A percentile compares a stretch with the other conserved stretches of the same genome.
These are phyloP conservation scores for Cornus kousa DNA, from an alignment of 148 eudicot genomes.

Conservation along the genomic window DNA sequence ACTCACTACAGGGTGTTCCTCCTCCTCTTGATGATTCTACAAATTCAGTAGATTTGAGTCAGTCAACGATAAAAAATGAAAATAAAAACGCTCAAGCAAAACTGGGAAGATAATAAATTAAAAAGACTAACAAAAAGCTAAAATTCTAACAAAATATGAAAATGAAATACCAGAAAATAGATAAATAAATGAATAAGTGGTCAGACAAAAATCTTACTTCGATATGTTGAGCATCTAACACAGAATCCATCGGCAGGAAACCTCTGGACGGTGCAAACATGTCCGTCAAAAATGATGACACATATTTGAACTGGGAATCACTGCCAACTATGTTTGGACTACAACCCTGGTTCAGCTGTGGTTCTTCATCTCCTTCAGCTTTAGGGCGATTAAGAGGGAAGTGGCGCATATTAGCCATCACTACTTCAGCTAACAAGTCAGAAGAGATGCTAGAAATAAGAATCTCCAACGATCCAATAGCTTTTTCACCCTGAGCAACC, in stretches of 20 bases:
- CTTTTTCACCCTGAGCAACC: conserved; percentile 93
- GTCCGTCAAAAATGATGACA: conserved; percentile 56
- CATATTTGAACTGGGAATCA: conserved; percentile 50
- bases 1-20: conserved; percentile 33
- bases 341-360: conserved; percentile 23
- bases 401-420: conserved; percentile 74
- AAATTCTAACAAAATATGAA: background rate
- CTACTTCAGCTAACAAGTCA: conserved; percentile 90
- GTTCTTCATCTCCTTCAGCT: conserved; percentile 51
- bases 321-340: conserved; percentile 28
- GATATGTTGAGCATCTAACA: conserved; percentile 30
- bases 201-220: conserved; percentile 41
- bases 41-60: conserved; percentile 20
- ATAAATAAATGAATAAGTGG: background rate
- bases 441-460: conserved; percentile 90
- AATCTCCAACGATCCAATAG: conserved; percentile 70
- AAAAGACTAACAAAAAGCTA: conserved; percentile 1
- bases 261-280: conserved; percentile 34
- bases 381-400: conserved; percentile 63
- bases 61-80: conserved; percentile 7
- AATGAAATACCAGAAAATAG: background rate
- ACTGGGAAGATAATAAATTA: background rate
- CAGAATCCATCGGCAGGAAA: conserved; percentile 35
- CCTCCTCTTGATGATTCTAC: conserved; percentile 39
- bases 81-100: background rate